Base-by-base conservation (phyloP, 1,284 basidiomycete species). In the Fistulina hepatica region DNA sequence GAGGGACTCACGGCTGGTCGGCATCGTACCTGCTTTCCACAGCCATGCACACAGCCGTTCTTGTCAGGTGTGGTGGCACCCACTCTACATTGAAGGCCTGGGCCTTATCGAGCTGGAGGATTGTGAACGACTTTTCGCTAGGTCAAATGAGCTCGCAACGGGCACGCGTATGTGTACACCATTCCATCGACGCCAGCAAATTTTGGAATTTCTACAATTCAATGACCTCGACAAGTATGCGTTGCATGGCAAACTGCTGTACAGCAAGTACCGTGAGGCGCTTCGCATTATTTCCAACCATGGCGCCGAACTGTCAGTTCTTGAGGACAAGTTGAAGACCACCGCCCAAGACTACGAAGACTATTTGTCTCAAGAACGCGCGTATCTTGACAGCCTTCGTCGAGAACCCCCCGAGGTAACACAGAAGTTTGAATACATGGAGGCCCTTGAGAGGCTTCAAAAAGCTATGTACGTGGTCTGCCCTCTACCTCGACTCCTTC, bases 41-140 rank as follows among this genome's bases (percentile, higher is more conserved):
- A 48, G 48, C 2, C 44, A 54, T 36, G 49, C 47, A 0, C 53
- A 57, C 26, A 42, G 45, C 11, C 44, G 49, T 8, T 31, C 42
- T 8, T 53, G 55, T 42, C 52, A 57, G 31, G 35, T 54, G 1
- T 3, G 10, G 1, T 44, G 39, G 19, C 48, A 48, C 6, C 27
- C 45, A 1, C 43, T 38, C 3, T 51, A 51, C 19, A 28, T 46
- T 21, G 24, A 39, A 15, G 49, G 47, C 2, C n/a, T 44, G 21
- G 55, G 55, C 6, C 41, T 54, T 2, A 49, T 53, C 34, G 51
- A 52, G 33, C 40, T 52, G 11, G 52, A 57, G 28, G 43, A 30
- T 12, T 53, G 47, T 33, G 52, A 58, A 39, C 47, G 42, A 3
- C 42, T 44, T 2, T 58, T 57, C 35, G 44, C 44, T 11, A 24